A percentile compares a stretch with the other conserved stretches of the same genome.
Evolutionary conservation across 2,329 filamentous ascomycete genomes (phyloP).

Genomic region (Sclerotinia subarctica): DNA sequence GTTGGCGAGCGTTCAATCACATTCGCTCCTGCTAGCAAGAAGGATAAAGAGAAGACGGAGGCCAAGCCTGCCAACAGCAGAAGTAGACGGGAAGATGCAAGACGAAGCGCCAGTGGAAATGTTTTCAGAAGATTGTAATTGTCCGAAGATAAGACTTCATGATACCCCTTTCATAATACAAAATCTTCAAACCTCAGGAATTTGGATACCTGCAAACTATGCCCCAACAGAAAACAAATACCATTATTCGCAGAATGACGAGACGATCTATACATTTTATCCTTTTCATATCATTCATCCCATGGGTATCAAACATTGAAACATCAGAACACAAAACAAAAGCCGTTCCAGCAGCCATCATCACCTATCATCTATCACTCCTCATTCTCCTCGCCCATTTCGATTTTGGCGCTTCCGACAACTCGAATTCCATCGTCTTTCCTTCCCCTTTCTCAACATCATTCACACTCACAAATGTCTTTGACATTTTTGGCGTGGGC

Average conservation of each 20-base stretch:
- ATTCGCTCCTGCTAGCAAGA: constrained; percentile 63
- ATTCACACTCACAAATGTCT: constrained; percentile 40
- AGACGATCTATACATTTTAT: background rate
- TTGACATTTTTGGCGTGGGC: constrained; percentile 52
- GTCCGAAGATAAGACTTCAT: constrained; percentile 16
- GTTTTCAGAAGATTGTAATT: constrained; percentile 64
- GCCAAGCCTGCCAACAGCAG: constrained; percentile 25
- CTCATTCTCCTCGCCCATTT: constrained; percentile 34
- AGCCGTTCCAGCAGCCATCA: constrained; percentile 15
- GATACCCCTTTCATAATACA: constrained; percentile 21
- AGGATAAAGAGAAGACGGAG: constrained; percentile 43
- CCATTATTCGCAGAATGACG: background rate
- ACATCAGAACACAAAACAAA: constrained; percentile 16
- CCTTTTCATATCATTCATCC: background rate
- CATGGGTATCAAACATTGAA: constrained; percentile 5
- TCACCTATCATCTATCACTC: background rate
- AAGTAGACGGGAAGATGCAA: constrained; percentile 40
- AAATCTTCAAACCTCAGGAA: background rate
- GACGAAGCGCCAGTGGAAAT: constrained; percentile 74
- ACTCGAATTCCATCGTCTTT: constrained; percentile 36
- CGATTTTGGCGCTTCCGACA: constrained; percentile 36
- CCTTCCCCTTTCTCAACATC: constrained; percentile 57
- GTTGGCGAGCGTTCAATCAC: constrained; percentile 66
- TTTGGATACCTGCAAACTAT: constrained; percentile 10
- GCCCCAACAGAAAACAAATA: background rate